Evolutionary conservation across 768 basidiomycete genomes (phyloP), one percentile per base, ranked within the genome.

Genomic region (Hypholoma fasciculare): DNA sequence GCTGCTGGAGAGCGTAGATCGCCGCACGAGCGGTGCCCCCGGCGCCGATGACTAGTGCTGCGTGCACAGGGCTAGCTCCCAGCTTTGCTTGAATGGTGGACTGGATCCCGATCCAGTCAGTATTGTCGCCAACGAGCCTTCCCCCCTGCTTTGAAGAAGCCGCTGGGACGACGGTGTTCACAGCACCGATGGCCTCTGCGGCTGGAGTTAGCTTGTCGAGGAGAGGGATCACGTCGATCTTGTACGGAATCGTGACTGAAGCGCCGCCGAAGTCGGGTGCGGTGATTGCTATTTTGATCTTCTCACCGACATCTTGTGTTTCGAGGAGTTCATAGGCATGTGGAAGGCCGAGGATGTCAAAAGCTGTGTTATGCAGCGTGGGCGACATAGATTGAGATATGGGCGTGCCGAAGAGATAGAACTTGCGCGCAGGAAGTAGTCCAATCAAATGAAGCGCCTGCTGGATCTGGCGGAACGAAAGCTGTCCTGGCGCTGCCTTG

Each of bases 11-110:
- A 2, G 96, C 94, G 67, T 94, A 97, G 60, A 98, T 85, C 1
- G 96, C 96, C 0, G 96, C 96, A 16, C 96, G 90, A 16, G 92
- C 88, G 0, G 96, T 97, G 2, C 96, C 96, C 7, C 96, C 96
- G 2, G 94, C 96, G 2, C 97, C 97, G 59, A 99, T 92, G 54
- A 99, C 88, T 57, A 98, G 80, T 17, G 82, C 90, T 0, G 85
- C 80, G 36, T 76, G 61, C 63, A 82, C 61, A 44, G 73, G 63
- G 43, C 70, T 67, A 3, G 72, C 62, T n/a, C 76, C 71, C 20
- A 86, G 73, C 38, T 75, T 76, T 1, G 75, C 69, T 13, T 66
- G 65, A 52, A 87, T 80, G 63, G 77, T 81, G 16, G 85, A 78
- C 14, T 80, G 80, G 63, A 99, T 96, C 0, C 93, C 96, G 48